These are phyloP conservation scores for Aspergillus quadricinctus DNA, from an alignment of 2,329 filamentous ascomycete genomes.

Conservation along the genomic window DNA sequence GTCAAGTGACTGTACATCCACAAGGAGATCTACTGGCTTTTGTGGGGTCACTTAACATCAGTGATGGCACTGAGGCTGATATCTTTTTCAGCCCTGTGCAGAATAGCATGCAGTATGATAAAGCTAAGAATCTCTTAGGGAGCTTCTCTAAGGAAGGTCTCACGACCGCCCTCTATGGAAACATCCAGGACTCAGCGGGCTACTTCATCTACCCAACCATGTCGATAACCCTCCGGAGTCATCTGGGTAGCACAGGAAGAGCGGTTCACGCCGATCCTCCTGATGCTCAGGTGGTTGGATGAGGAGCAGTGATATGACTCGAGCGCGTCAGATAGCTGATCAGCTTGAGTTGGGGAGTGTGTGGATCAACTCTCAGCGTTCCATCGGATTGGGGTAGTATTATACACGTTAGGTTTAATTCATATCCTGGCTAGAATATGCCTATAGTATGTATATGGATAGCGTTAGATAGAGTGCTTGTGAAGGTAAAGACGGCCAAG, in stretches of 20 bases:
- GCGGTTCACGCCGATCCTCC: slow-evolving; percentile 62
- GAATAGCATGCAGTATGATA: slow-evolving; percentile 62
- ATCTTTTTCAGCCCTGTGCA: slow-evolving; percentile 57
- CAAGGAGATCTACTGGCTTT: slow-evolving; percentile 52
- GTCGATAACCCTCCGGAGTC: slow-evolving; percentile 55
- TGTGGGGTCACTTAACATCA: slow-evolving; percentile 40
- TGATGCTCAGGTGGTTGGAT: slow-evolving; percentile 56
- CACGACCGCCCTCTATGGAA: slow-evolving; percentile 49
- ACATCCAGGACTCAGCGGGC: slow-evolving; percentile 43
- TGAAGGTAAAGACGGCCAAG: too few relatives aligned
- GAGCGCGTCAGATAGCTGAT: too few relatives aligned
- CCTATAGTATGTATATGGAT: too few relatives aligned
- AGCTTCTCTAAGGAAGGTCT: slow-evolving; percentile 53
- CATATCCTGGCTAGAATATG: too few relatives aligned
- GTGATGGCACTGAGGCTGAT: slow-evolving; percentile 37
- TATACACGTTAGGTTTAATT: too few relatives aligned
- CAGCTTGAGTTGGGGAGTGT: too few relatives aligned
- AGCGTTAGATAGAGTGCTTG: too few relatives aligned
- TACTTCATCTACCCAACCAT: slow-evolving; percentile 59
- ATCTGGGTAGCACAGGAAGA: slow-evolving; percentile 57
- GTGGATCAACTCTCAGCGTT: too few relatives aligned
- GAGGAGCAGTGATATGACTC: too few relatives aligned
- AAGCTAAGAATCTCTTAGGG: slow-evolving; percentile 53
- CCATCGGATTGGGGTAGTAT: too few relatives aligned
- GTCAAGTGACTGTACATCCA: slow-evolving; percentile 60